Base-by-base conservation (phyloP, 1,284 basidiomycete genomes). In the Abortiporus biennis region DNA sequence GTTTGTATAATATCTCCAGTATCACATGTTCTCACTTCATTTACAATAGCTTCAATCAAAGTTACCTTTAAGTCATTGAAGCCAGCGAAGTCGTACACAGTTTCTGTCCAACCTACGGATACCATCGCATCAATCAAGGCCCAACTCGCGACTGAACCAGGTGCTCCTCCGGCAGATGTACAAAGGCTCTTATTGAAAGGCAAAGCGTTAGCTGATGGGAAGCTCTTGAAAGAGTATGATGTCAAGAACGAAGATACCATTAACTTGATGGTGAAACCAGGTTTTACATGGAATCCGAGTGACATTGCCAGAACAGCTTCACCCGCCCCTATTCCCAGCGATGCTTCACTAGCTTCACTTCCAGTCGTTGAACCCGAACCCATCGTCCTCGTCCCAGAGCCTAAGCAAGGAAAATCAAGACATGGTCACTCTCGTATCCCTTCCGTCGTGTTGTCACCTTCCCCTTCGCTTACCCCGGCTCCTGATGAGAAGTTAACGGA, bases 111-210 rank as follows among this genome's bases (percentile, higher is more conserved):
- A 31, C 75, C 80, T 36, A 83, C 88, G 23, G 89, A 93, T 59
- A 78, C 88, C 33, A 80, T 97, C 62, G 66, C 76, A 27, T 64
- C 79, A 42, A 79, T 95, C 59, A 97, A 96, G 63, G 54, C 69
- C 2, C 76, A 77, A 47, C 78, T 91, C 45, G 74, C 84, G 13
- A 57, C 75, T 1, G 69, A 80, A 42, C 71, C 80, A 1, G 66
- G 72, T 35, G 78, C 82, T 2, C 85, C 89, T 0, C 76, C 84
- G 6, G 78, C 82, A 37, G 77, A 85, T 56, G 71, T 74, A 16
- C 92, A 95, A 63, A 74, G 93, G 2, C 76, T 94, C 5, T 69
- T 97, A 6, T 72, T 94, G 45, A 95, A 93, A 64, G 93, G 93
- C 45, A 97, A 97, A 62, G 91, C 86, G 1, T 76, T 96, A 48